phyloP scores from a whole-genome alignment of 139 green algal species.

The Auxenochlorella pyrenoidosa region DNA sequence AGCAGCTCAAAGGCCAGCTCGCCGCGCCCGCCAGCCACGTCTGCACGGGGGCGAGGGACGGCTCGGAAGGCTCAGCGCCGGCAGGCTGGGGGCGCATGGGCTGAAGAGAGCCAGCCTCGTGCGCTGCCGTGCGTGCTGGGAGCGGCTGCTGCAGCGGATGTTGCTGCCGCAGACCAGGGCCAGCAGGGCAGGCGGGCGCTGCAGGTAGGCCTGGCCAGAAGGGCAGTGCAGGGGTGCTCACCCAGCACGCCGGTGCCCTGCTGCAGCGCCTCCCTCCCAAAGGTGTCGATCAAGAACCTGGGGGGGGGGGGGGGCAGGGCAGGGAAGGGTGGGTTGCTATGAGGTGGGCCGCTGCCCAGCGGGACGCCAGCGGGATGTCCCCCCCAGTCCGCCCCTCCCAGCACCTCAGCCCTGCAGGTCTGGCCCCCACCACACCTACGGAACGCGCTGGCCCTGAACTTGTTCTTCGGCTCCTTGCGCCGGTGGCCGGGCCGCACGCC shows the following conservation, averaged over 20 bases:
- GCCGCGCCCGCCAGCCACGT: constrained; percentile 64
- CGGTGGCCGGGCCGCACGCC: background rate
- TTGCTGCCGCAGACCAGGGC: background rate
- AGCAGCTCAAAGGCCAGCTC: constrained; percentile 66
- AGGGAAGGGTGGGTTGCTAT: too few relatives aligned
- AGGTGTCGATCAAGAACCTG: constrained; percentile 60
- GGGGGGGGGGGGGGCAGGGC: background rate
- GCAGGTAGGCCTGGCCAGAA: background rate
- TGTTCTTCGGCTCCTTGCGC: constrained; percentile 37
- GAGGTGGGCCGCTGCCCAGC: too few relatives aligned
- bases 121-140: background rate
- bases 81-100: too few relatives aligned
- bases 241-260: constrained; percentile 52
- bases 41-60: background rate
- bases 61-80: too few relatives aligned
- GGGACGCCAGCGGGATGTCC: background rate
- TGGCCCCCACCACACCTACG: constrained; percentile 18
- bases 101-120: too few relatives aligned
- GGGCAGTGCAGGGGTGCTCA: background rate
- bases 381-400: background rate
- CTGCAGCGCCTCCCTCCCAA: constrained; percentile 39
- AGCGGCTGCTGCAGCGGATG: too few relatives aligned
- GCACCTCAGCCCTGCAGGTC: background rate
- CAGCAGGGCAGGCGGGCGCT: background rate
- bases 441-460: constrained; percentile 47